Base-by-base conservation (phyloP, 1,284 basidiomycete species). In the Leccinum pallidistipes region DNA sequence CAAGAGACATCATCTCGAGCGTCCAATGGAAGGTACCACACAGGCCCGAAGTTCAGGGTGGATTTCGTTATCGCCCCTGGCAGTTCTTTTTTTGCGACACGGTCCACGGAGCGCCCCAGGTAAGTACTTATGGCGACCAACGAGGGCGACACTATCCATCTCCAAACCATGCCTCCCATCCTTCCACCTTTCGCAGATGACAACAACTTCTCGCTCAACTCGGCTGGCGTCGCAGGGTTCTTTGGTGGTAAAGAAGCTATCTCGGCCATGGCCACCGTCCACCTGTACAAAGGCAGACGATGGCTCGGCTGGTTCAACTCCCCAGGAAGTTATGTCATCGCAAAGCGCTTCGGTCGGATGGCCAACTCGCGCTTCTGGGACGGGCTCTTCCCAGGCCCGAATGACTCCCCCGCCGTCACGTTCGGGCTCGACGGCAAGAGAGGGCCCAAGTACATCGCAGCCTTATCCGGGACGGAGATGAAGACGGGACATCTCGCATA, bases 221-320 rank as follows among this genome's bases (percentile, higher is more conserved):
- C 57, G 5, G 63, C 70, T 24, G 73, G 64, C 1, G 64, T 72
- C 5, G 65, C 68, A 21, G 73, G 71, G 0, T 69, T 66, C 21
- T 76, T 74, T 11, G 74, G 74, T 0, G 75, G 74, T 14, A 61
- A 76, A 34, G 71, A 74, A 55, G 75, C 71, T 4, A 62, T 75
- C 38, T 64, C 67, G 0, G 71, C 74, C 16, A 76, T 76, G 71
- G 59, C 56, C 9, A 70, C 69, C 6, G 64, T 76, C 34, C 68
- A 71, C 32, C 57, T 76, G 11, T 74, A 66, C 54, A 29, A 56
- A 45, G 65, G 64, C 3, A 66, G 68, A 45, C 68, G 63, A 5
- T 75, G 66, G 67, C 52, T 76, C n/a, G 74, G 74, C 3, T 76
- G 75, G 75, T 76, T 65, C 55, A 76, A 75, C 16, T 68, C 69